Conservation (phyloP, 2,329 filamentous ascomycete species). For the Fusarium haematococcum region DNA sequence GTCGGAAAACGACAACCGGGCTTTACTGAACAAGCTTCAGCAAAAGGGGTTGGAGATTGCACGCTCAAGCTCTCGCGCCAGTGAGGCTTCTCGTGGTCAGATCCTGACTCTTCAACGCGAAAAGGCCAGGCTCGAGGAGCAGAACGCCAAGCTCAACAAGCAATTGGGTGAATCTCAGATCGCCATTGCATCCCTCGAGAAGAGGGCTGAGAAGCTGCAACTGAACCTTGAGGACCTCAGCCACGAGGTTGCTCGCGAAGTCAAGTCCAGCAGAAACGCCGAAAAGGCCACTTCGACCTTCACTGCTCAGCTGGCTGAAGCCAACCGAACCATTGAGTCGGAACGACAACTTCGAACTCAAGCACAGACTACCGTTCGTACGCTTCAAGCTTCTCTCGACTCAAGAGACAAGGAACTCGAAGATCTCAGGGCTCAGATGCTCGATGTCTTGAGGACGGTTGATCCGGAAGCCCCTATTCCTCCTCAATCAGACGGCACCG, state of each 20-base stretch:
- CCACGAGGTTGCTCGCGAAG: constrained; percentile 90
- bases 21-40: constrained; percentile 95
- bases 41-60: constrained; percentile 98
- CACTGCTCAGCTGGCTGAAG: constrained; percentile 86
- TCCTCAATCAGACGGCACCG: constrained; percentile 67
- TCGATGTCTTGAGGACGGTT: constrained; percentile 86
- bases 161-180: constrained; percentile 89
- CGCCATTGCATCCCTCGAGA: constrained; percentile 85
- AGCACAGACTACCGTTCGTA: constrained; percentile 85
- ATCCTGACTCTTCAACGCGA: constrained; percentile 82
- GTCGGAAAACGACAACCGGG: constrained; percentile 95
- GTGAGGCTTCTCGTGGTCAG: constrained; percentile 83
- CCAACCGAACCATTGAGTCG: constrained; percentile 89
- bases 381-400: constrained; percentile 83
- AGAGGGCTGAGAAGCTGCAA: constrained; percentile 92
- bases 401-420: constrained; percentile 83
- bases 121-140: constrained; percentile 85
- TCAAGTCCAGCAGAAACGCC: constrained; percentile 88
- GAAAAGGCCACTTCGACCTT: constrained; percentile 87
- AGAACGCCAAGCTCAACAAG: constrained; percentile 82
- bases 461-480: constrained; percentile 78
- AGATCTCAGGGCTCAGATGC: constrained; percentile 82
- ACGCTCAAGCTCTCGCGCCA: constrained; percentile 86
- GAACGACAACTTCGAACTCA: constrained; percentile 88
- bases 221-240: constrained; percentile 91